Conservation (phyloP, 116 monocot species). For the Trichopus zeylanicus region DNA sequence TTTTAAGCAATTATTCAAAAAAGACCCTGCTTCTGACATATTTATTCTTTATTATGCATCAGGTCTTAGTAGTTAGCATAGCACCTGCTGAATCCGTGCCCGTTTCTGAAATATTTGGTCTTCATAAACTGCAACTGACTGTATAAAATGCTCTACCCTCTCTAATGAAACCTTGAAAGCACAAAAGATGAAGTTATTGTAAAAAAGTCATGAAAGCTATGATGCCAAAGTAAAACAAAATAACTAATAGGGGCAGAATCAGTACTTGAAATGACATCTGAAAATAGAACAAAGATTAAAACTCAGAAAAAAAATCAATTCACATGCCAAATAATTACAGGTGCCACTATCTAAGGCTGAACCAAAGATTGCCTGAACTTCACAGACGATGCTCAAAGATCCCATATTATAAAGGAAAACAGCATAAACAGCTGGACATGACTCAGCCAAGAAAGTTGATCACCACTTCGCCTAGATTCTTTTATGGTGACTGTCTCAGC, state of each 20-base stretch:
- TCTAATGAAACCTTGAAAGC: slow-evolving; percentile 69
- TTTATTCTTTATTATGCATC: neutral
- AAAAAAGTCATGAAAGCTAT: neutral
- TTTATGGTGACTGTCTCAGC: too few species aligned
- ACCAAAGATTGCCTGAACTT: too few species aligned
- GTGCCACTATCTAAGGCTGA: too few species aligned
- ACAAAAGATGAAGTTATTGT: neutral
- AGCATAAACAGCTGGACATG: too few species aligned
- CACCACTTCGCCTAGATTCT: too few species aligned
- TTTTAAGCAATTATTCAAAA: neutral
- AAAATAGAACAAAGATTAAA: too few species aligned
- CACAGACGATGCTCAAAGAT: too few species aligned
- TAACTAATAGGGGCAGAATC: neutral
- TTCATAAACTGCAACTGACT: slow-evolving; percentile 85
- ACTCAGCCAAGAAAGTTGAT: too few species aligned
- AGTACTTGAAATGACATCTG: too few species aligned
- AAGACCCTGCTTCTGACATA: neutral
- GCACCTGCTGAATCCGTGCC: slow-evolving; percentile 76
- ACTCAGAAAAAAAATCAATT: too few species aligned
- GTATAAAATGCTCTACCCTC: slow-evolving; percentile 88
- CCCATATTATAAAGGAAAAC: too few species aligned
- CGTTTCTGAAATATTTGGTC: slow-evolving; percentile 94
- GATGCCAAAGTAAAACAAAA: neutral
- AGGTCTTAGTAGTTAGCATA: neutral
- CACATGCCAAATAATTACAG: too few species aligned